phyloP scores from a whole-genome alignment of 139 green algal genomes.

The Nannochloris sp. region DNA sequence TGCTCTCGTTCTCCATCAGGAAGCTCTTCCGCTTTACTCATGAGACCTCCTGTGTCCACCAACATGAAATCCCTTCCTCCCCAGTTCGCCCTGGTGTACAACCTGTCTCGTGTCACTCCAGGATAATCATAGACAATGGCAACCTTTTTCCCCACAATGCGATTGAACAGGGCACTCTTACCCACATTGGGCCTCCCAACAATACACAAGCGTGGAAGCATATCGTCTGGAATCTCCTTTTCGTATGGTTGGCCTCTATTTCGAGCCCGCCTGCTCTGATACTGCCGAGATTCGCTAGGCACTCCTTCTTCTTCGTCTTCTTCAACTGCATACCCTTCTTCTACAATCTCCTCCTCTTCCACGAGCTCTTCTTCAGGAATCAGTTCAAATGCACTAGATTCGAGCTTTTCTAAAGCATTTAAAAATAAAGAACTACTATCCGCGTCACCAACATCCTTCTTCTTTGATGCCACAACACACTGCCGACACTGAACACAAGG shows the following conservation, averaged over 20 bases:
- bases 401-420: background rate
- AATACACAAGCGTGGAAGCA: constrained; percentile 57
- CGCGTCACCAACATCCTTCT: background rate
- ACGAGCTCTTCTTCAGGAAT: no score
- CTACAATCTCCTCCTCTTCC: background rate
- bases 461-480: background rate
- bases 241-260: constrained; percentile 1
- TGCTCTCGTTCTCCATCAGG: constrained; percentile 38
- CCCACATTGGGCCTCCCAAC: constrained; percentile 93
- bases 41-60: constrained; percentile 92
- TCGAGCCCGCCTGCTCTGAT: background rate
- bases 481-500: background rate
- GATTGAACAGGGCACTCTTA: constrained; percentile 96
- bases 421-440: background rate
- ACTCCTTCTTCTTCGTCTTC: background rate
- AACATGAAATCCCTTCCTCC: constrained; percentile 82
- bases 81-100: constrained; percentile 88
- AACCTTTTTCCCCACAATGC: constrained; percentile 59
- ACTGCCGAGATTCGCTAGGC: background rate
- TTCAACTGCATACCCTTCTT: background rate
- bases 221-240: constrained; percentile 1
- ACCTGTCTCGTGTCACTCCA: constrained; percentile 72
- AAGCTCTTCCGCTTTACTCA: constrained; percentile 63
- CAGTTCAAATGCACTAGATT: background rate
- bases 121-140: constrained; percentile 95